Base-by-base conservation (phyloP, 225 moss, liverwort and hornwort genomes). In the Pleurozium schreberi region DNA sequence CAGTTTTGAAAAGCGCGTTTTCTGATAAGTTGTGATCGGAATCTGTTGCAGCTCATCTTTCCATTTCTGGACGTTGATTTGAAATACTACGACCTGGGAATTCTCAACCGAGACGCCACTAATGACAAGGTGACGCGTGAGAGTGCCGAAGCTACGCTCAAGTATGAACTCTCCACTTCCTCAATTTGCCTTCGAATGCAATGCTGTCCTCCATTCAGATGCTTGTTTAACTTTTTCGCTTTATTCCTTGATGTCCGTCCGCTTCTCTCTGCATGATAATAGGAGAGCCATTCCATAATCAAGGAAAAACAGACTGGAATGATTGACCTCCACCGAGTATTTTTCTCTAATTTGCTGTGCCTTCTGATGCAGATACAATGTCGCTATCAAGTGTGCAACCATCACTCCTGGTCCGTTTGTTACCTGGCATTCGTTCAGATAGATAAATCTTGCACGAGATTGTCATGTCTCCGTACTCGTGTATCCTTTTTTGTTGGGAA, bases 321-420 rank as follows among this genome's bases (percentile, higher is more conserved):
- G 36, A 64, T 40, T 76, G 28, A 50, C 30, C 52, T 55, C 6
- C 30, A 66, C 33, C 21, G 47, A 76, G 76, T 87, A 40, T 15
- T 14, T 86, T 45, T 31, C 6, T 55, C 42, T 80, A 21, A 90
- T 36, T 55, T 79, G 12, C 73, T 60, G 4, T 88, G 75, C 62
- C 68, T 61, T 49, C 36, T 87, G 43, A n/a, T 90, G 87, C 92
- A 96, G 96, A 89, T 98, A 97, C 83, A 97, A 97, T 88, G 98
- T 98, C 40, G 98, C 98, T 82, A 94, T 98, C 22, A 98, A 98
- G 91, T 98, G 97, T 90, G 98, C 98, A 76, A 98, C 98, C 59
- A 97, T 98, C 43, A 97, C 98, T 88, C 98, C 98, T 70, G 96
- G 95, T 95, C 88, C 60, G 93, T 91, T 84, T 85, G 47, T 28